Percentiles rank a stretch among this genome's conserved stretches.
Evolutionary conservation across 345 rosid genomes (phyloP).

Genomic region (Rhodomyrtus tomentosa): DNA sequence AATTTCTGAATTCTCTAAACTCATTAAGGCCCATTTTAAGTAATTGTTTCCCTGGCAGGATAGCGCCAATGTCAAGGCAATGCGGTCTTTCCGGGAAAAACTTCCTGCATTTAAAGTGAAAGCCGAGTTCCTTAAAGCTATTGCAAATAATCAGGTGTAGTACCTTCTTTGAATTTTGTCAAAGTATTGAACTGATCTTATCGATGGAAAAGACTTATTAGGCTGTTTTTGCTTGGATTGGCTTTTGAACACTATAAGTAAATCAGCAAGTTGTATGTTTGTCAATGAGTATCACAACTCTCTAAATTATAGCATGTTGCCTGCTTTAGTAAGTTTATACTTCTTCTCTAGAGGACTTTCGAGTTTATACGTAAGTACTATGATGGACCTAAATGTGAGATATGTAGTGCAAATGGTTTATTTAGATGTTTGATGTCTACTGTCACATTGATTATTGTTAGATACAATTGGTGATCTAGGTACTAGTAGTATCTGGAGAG

Average conservation of each 20-base stretch:
- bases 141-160: slow-evolving; percentile 67
- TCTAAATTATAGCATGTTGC: background rate
- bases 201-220: background rate
- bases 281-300: background rate
- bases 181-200: background rate
- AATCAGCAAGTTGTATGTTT: background rate
- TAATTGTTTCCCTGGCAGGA: slow-evolving; percentile 21
- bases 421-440: background rate
- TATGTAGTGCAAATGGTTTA: background rate
- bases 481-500: slow-evolving; percentile 87
- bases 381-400: background rate
- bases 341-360: background rate
- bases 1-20: background rate
- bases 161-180: background rate
- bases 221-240: background rate
- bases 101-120: slow-evolving; percentile 85
- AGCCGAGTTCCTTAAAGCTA: slow-evolving; percentile 65
- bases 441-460: background rate
- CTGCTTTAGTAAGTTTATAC: background rate
- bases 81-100: slow-evolving; percentile 67
- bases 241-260: background rate
- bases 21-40: background rate
- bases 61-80: slow-evolving; percentile 37
- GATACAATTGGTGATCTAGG: slow-evolving; percentile 23
- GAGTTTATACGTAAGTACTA: background rate